Base-by-base conservation (phyloP, 192 early-diverging fungal species). In the Backusella parvicylindrica region DNA sequence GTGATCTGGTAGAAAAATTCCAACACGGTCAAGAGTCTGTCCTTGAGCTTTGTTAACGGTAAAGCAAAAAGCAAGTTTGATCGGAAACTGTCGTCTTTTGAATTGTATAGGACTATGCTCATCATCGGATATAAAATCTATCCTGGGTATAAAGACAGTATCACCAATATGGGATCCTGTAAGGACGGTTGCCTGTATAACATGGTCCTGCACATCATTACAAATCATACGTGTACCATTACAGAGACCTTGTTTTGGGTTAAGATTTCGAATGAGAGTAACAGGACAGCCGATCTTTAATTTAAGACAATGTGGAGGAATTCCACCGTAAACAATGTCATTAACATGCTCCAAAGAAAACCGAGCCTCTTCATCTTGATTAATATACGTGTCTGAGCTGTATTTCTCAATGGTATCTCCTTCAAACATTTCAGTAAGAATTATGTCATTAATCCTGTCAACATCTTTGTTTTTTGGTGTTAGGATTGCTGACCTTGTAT, bases 241-340 rank as follows among this genome's bases (percentile, higher is more conserved):
- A 28, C 76, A 81, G 0, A 81, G 2, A 7, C 75, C 79, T 2
- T 53, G 4, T 16, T 30, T 68, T 18, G 64, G 68, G 36, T 77
- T 38, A n/a, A 81, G 37, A 60, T 84, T 81, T 2, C 76, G 32
- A 3, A 83, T 11, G n/a, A 79, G 71, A 33, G 79, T 77, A 65
- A 82, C 70, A 18, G 75, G 71, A 15, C 26, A 15, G 16, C 41
- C 66, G 9, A 70, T 35, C 12, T 70, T 74, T 7, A 71, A 60
- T 18, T 1, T 32, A 15, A 81, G 38, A 8, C 50, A 8, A 56
- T 81, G 75, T 35, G 80, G 73, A 41, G 80, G 64, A 4, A 81
- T 37, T 2, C 32, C 56, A 30, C 70, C 49, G 23, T 68, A 33
- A 12, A 68, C 71, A 38, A 81, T 35, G 12, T 64, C 33, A 21